These are phyloP conservation scores for Plasmodium vivax DNA, from an alignment of 169 alveolate species.

Conservation along the genomic window DNA sequence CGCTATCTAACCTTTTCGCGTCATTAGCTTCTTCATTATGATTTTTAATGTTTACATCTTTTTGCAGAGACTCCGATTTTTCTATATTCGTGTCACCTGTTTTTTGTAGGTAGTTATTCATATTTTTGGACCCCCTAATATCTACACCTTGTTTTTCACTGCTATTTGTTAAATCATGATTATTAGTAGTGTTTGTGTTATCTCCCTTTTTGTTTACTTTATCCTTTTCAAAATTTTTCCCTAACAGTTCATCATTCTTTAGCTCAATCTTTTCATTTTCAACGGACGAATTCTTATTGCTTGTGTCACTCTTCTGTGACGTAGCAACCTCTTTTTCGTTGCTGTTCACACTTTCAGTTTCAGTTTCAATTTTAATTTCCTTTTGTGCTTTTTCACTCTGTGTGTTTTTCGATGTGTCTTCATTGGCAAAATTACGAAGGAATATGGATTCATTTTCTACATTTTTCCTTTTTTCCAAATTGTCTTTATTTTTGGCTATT, in stretches of 20 bases:
- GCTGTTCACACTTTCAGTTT: constrained; percentile 22
- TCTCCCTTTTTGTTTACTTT: constrained; percentile 17
- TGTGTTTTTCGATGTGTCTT: constrained; percentile 8
- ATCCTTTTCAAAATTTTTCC: not conserved
- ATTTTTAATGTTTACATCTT: constrained; percentile 24
- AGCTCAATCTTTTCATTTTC: constrained; percentile 31
- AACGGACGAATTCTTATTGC: not conserved
- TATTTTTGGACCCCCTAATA: not conserved
- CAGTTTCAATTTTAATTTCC: too few relatives aligned
- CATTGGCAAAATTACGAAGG: constrained; percentile 47
- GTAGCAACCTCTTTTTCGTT: not conserved
- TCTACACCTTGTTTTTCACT: not conserved
- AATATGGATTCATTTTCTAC: constrained; percentile 53
- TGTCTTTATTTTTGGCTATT: constrained; percentile 11
- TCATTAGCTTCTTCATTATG: not conserved
- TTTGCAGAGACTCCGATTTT: constrained; percentile 2
- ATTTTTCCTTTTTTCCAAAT: constrained; percentile 24
- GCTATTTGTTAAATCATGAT: not conserved
- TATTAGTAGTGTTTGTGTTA: not conserved
- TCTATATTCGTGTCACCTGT: constrained; percentile 3
- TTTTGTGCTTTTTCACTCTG: constrained; percentile 16
- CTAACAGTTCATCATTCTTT: not conserved
- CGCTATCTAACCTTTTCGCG: constrained; percentile 2
- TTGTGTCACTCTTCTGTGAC: not conserved
- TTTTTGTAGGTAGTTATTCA: constrained; percentile 7